These are phyloP conservation scores for Ogataea methanolica DNA, from an alignment of 805 yeast species.

Conservation along the genomic window DNA sequence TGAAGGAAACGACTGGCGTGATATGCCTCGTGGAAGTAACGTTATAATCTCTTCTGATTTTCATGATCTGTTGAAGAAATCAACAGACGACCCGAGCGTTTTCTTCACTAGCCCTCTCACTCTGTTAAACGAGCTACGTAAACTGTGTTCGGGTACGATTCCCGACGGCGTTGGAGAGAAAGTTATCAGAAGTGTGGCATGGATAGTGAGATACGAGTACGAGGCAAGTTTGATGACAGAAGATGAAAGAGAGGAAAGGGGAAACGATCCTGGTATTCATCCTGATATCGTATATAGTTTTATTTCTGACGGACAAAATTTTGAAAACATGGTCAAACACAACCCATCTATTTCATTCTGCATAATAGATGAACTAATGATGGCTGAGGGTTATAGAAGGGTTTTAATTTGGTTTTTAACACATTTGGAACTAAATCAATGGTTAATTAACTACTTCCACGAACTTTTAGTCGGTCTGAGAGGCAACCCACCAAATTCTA, in stretches of 20 bases:
- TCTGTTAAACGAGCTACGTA: constrained; percentile 20
- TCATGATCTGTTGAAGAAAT: constrained; percentile 16
- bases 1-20: constrained; percentile 68
- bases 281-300: constrained; percentile 49
- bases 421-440: constrained; percentile 51
- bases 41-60: constrained; percentile 29
- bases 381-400: constrained; percentile 62
- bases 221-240: constrained; percentile 22
- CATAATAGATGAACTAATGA: constrained; percentile 64
- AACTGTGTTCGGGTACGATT: constrained; percentile 26
- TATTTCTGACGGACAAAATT: constrained; percentile 39
- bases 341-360: constrained; percentile 52
- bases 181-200: constrained; percentile 46
- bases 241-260: constrained; percentile 10
- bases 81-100: constrained; percentile 16
- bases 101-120: constrained; percentile 26
- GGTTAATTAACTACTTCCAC: constrained; percentile 57
- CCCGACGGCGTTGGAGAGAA: constrained; percentile 32
- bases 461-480: constrained; percentile 55
- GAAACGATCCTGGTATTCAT: constrained; percentile 31
- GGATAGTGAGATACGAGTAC: constrained; percentile 36
- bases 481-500: constrained; percentile 32
- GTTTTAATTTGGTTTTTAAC: constrained; percentile 65
- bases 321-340: constrained; percentile 44
- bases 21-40: constrained; percentile 60